Evolutionary conservation across 225 moss, liverwort and hornwort genomes (phyloP).

Genomic region (Thuidium tamariscinum): DNA sequence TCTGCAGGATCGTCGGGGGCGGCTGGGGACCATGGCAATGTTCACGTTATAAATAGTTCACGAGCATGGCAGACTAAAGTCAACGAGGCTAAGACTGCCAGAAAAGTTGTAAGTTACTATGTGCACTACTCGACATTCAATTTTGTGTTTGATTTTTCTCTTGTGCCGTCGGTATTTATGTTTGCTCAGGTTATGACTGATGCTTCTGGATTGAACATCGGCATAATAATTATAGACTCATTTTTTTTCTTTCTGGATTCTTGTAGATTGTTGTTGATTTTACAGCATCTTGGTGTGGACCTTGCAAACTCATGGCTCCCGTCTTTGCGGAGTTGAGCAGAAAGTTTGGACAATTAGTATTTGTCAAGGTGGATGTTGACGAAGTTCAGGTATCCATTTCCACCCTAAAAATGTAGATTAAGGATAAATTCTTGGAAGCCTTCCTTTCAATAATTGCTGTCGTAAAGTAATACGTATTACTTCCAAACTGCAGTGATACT

Average conservation of each 20-base stretch:
- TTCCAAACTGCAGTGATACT: not conserved
- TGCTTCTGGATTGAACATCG: not conserved
- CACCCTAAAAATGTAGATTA: not conserved
- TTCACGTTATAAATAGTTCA: slow-evolving; percentile 24
- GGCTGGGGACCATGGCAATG: slow-evolving; percentile 50
- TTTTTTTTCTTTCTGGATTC: not conserved
- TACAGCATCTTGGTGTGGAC: slow-evolving; percentile 80
- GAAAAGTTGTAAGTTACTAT: slow-evolving; percentile 56
- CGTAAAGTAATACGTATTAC: not conserved
- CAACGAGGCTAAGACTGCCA: slow-evolving; percentile 33
- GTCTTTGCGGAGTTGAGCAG: slow-evolving; percentile 62
- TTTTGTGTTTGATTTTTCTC: not conserved
- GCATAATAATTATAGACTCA: not conserved
- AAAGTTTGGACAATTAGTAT: slow-evolving; percentile 52
- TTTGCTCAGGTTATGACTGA: not conserved
- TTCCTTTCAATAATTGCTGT: not conserved
- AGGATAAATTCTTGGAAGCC: not conserved
- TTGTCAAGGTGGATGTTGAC: slow-evolving; percentile 87
- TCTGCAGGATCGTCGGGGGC: slow-evolving; percentile 22
- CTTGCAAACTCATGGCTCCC: slow-evolving; percentile 78
- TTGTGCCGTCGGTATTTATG: not conserved
- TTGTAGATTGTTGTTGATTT: slow-evolving; percentile 75
- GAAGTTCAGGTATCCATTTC: slow-evolving; percentile 48
- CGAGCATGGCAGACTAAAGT: slow-evolving; percentile 56
- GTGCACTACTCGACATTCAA: not conserved